Conservation (phyloP, 1,284 basidiomycete genomes). For the Puccinia polysora region DNA sequence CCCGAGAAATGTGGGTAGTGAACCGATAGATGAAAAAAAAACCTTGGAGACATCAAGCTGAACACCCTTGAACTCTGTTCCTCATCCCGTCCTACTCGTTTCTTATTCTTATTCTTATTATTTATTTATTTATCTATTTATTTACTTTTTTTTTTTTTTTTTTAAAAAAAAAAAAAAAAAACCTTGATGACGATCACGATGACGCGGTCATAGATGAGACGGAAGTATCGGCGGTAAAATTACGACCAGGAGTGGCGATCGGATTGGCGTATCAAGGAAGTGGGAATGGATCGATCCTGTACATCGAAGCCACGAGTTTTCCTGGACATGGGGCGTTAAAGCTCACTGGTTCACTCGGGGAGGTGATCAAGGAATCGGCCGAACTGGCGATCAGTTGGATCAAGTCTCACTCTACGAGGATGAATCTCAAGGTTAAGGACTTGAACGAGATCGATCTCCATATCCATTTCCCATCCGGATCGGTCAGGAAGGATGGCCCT, state of each 20-base stretch:
- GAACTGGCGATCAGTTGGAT: constrained; percentile 79
- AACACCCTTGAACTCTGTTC: constrained; percentile 58
- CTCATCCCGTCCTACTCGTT: constrained; percentile 55
- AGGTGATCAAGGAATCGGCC: constrained; percentile 82
- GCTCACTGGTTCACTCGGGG: constrained; percentile 58
- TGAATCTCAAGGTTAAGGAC: constrained; percentile 67
- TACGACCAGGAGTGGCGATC: constrained; percentile 57
- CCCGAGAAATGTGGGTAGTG: constrained; percentile 63
- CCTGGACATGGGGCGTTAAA: constrained; percentile 46
- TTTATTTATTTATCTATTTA: no score
- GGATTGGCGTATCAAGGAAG: constrained; percentile 82
- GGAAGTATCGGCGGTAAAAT: constrained; percentile 18
- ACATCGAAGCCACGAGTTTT: constrained; percentile 52
- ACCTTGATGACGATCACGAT: background rate
- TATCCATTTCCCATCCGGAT: constrained; percentile 70
- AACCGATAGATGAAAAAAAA: background rate
- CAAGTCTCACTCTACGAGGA: constrained; percentile 72
- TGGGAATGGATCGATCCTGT: constrained; percentile 78
- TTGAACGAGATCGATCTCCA: constrained; percentile 76
- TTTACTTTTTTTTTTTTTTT: background rate
- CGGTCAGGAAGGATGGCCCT: constrained; percentile 85
- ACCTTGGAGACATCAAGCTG: constrained; percentile 47
- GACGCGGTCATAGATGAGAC: constrained; percentile 45
- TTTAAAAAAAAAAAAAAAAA: background rate
- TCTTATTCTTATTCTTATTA: background rate